These are phyloP conservation scores for Chaetothyriales sp. DNA, from an alignment of 2,329 filamentous ascomycete genomes.

Conservation along the genomic window DNA sequence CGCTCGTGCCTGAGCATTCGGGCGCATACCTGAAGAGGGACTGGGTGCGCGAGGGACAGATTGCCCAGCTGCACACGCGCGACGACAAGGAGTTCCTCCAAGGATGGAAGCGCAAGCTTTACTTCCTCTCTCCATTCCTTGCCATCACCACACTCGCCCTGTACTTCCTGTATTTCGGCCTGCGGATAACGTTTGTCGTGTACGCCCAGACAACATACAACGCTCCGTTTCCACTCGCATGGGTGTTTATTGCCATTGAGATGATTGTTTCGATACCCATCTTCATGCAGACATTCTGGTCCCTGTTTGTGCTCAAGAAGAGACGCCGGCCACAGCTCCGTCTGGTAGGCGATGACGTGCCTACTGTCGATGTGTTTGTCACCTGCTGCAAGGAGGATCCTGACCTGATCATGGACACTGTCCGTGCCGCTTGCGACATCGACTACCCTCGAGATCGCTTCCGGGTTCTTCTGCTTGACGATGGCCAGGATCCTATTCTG, in stretches of 20 bases:
- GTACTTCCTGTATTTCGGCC: constrained; percentile 33
- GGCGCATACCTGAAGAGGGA: constrained; percentile 21
- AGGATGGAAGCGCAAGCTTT: constrained; percentile 25
- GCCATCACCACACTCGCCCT: constrained; percentile 23
- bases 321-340: constrained; percentile 37
- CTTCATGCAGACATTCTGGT: constrained; percentile 43
- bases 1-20: constrained; percentile 20
- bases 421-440: constrained; percentile 35
- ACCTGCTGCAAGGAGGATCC: constrained; percentile 43
- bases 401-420: constrained; percentile 41
- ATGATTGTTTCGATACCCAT: constrained; percentile 35
- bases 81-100: constrained; percentile 26
- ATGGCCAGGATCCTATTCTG: constrained; percentile 27
- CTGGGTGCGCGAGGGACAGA: constrained; percentile 25
- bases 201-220: constrained; percentile 31
- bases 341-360: constrained; percentile 29
- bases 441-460: constrained; percentile 41
- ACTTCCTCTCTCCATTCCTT: constrained; percentile 22
- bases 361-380: constrained; percentile 41
- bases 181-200: constrained; percentile 40
- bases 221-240: constrained; percentile 35
- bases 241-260: constrained; percentile 44
- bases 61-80: constrained; percentile 23
- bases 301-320: constrained; percentile 42
- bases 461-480: constrained; percentile 41